A percentile compares a stretch with the other conserved stretches of the same genome.
Conservation (phyloP, 371 early-diverging fungal species). For the Rhizopus arrhizus region DNA sequence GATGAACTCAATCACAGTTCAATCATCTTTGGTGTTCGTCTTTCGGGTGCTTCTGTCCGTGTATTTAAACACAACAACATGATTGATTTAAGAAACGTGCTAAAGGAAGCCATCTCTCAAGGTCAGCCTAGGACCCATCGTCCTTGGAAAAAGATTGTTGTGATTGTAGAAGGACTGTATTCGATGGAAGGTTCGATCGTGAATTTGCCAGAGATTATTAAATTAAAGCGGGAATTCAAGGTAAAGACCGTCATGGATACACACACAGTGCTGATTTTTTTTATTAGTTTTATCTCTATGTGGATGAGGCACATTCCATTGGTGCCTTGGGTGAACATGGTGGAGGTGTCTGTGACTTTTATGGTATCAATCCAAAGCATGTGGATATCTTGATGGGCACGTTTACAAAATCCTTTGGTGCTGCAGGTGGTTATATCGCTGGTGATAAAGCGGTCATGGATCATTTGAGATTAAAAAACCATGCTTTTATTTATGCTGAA, state of each 20-base stretch:
- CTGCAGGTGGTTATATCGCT: constrained; percentile 98
- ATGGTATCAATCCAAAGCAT: constrained; percentile 83
- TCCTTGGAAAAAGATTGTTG: constrained; percentile 98
- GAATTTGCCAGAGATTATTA: constrained; percentile 88
- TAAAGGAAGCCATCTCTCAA: constrained; percentile 94
- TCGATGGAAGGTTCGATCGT: constrained; percentile 99
- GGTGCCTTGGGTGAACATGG: constrained; percentile 96
- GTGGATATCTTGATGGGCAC: constrained; percentile 99
- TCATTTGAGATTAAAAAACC: constrained; percentile 79
- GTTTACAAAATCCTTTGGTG: constrained; percentile 99
- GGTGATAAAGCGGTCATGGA: constrained; percentile 80
- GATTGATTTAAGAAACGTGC: constrained; percentile 80
- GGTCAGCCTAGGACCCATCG: constrained; percentile 99
- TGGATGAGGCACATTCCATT: constrained; percentile 99
- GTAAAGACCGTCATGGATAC: constrained; percentile 31
- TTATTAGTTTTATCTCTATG: constrained; percentile 89
- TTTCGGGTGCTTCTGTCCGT: constrained; percentile 94
- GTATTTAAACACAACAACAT: constrained; percentile 96
- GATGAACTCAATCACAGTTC: constrained; percentile 99
- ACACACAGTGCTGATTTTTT: not conserved
- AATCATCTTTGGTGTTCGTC: constrained; percentile 93
- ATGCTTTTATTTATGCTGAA: constrained; percentile 93
- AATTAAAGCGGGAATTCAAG: constrained; percentile 94
- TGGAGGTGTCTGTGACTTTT: constrained; percentile 98
- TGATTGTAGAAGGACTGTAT: constrained; percentile 98